A percentile compares a stretch with the other conserved stretches of the same genome.
phyloP scores from a whole-genome alignment of 179 eudicot species.

The Beta corolliflora region DNA sequence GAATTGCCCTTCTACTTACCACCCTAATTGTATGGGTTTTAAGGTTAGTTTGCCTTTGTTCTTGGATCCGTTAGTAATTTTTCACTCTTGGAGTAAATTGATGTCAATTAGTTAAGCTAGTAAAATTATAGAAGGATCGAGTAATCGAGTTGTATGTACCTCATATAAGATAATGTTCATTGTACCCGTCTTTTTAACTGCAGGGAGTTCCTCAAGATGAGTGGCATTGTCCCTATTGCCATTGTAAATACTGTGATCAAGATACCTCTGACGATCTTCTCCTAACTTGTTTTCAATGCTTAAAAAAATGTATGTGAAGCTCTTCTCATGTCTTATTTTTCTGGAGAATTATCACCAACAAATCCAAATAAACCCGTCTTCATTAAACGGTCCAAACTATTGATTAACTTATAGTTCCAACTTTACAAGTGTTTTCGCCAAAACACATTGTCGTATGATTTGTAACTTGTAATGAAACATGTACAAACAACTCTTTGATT shows the following conservation, averaged over 20 bases:
- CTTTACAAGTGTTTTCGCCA: not conserved
- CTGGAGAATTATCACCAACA: too few relatives aligned
- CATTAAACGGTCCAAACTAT: too few relatives aligned
- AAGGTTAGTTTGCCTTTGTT: conserved; percentile 31
- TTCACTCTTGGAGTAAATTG: not conserved
- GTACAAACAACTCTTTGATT: too few relatives aligned
- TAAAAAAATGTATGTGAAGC: conserved; percentile 42
- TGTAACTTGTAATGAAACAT: too few relatives aligned
- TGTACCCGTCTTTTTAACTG: conserved; percentile 2
- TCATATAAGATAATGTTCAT: too few relatives aligned
- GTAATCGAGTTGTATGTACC: not conserved
- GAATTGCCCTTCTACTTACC: conserved; percentile 55
- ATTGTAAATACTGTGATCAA: conserved; percentile 46
- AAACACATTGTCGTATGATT: too few relatives aligned
- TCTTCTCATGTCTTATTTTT: not conserved
- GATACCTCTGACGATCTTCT: not conserved
- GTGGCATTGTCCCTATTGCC: conserved; percentile 60
- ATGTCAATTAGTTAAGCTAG: not conserved
- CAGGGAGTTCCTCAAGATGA: conserved; percentile 43
- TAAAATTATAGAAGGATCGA: not conserved
- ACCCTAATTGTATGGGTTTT: conserved; percentile 45
- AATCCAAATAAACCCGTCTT: too few relatives aligned
- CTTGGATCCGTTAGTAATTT: not conserved
- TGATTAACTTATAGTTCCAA: too few relatives aligned
- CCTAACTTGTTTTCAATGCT: conserved; percentile 48